Conservation (phyloP, 2,329 filamentous ascomycete genomes). For the Talaromyces pinophilus region DNA sequence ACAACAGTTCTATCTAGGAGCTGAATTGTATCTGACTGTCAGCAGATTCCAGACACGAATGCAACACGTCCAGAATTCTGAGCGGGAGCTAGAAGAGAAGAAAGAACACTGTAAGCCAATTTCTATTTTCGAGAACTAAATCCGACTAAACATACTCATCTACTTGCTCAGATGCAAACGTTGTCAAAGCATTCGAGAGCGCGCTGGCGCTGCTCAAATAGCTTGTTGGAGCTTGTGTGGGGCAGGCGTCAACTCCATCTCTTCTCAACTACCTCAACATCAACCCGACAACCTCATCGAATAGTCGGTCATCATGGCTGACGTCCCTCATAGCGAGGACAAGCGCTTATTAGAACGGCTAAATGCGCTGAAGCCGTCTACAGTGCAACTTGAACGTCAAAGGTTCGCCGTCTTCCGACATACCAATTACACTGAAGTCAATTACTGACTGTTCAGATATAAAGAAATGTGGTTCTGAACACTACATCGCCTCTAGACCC, state of each 20-base stretch:
- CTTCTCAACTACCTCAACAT: not conserved
- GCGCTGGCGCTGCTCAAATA: conserved; percentile 47
- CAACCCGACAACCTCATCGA: conserved; percentile 4
- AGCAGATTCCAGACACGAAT: conserved; percentile 74
- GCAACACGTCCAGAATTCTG: conserved; percentile 72
- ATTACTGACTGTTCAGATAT: not conserved
- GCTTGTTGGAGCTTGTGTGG: conserved; percentile 22
- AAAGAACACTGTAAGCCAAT: conserved; percentile 72
- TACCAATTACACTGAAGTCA: not conserved
- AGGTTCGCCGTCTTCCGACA: conserved; percentile 27
- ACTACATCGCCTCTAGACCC: not conserved
- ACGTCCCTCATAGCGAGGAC: conserved; percentile 28
- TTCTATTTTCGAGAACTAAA: no score
- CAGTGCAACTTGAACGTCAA: conserved; percentile 33
- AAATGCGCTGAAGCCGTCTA: conserved; percentile 38
- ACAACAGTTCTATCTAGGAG: not conserved
- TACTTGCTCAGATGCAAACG: conserved; percentile 40
- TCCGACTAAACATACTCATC: not conserved
- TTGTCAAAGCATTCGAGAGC: conserved; percentile 52
- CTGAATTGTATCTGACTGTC: not conserved
- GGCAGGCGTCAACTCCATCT: conserved; percentile 7
- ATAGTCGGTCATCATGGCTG: conserved; percentile 25
- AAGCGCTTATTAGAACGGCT: conserved; percentile 34
- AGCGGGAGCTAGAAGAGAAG: conserved; percentile 69
- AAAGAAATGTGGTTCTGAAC: conserved; percentile 17